These are phyloP conservation scores for Myxozyma mucilagina DNA, from an alignment of 805 yeast species.

Conservation along the genomic window DNA sequence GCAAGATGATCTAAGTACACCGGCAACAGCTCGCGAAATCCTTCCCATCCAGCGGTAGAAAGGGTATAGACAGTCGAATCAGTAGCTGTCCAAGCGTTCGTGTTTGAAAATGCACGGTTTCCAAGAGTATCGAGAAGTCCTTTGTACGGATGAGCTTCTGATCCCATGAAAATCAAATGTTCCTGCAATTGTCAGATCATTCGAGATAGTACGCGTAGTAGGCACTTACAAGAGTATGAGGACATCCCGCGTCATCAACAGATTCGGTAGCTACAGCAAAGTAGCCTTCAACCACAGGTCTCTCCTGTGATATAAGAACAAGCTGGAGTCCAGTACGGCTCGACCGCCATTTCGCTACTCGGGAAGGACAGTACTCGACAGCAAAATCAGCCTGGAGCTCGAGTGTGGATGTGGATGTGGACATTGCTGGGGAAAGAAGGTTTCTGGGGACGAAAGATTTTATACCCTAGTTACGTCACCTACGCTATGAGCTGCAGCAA, in stretches of 20 bases:
- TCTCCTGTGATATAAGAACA: constrained; percentile 71
- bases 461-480: too few species aligned
- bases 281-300: constrained; percentile 87
- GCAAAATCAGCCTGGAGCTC: constrained; percentile 1
- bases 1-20: constrained; percentile 86
- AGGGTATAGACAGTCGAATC: constrained; percentile 94
- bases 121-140: constrained; percentile 88
- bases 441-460: too few species aligned
- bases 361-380: constrained; percentile 23
- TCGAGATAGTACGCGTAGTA: not conserved
- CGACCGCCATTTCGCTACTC: constrained; percentile 64
- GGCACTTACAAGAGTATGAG: constrained; percentile 68
- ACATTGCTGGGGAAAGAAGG: too few species aligned
- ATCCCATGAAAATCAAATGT: constrained; percentile 93
- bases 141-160: constrained; percentile 82
- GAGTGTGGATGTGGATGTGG: not conserved
- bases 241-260: constrained; percentile 82
- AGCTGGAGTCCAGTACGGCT: constrained; percentile 78
- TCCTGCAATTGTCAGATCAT: constrained; percentile 44
- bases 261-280: constrained; percentile 96
- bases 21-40: constrained; percentile 79
- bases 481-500: too few species aligned
- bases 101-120: constrained; percentile 71
- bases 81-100: constrained; percentile 96
- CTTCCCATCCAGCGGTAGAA: constrained; percentile 94